Percentiles rank a stretch among this genome's conserved stretches.
Evolutionary conservation across 495 filamentous ascomycete species (phyloP).

Genomic region (Glonium stellatum): DNA sequence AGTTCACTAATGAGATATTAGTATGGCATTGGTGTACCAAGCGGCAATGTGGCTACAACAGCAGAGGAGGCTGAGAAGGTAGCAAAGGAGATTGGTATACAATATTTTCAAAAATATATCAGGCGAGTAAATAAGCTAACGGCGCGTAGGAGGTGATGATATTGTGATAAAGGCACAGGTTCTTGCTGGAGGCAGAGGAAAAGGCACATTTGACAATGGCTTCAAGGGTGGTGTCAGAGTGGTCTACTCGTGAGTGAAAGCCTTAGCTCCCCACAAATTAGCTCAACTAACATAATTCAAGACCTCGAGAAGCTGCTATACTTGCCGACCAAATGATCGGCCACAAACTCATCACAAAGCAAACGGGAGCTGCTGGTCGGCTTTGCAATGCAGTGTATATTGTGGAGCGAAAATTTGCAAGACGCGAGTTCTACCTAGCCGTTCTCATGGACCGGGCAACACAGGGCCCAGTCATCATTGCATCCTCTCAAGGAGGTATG

Average conservation of each 20-base stretch:
- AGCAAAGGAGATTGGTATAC: conserved; percentile 74
- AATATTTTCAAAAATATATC: conserved; percentile 47
- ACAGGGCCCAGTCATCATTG: conserved; percentile 90
- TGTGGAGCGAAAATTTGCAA: conserved; percentile 98
- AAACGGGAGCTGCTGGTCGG: conserved; percentile 86
- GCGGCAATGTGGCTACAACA: conserved; percentile 73
- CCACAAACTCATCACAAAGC: conserved; percentile 98
- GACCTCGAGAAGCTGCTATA: conserved; percentile 83
- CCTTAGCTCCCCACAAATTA: conserved; percentile 16
- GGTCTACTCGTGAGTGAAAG: conserved; percentile 74
- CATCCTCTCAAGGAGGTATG: conserved; percentile 97
- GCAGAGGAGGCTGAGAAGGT: conserved; percentile 85
- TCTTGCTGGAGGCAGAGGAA: conserved; percentile 92
- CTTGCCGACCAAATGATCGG: conserved; percentile 99
- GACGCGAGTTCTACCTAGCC: conserved; percentile 97
- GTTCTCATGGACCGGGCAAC: conserved; percentile 93
- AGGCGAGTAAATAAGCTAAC: neutral
- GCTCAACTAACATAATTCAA: conserved; percentile 26
- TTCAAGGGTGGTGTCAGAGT: conserved; percentile 97
- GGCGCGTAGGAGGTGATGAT: conserved; percentile 67
- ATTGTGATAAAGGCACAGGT: conserved; percentile 99
- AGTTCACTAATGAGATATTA: conserved; percentile 35
- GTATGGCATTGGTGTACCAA: conserved; percentile 92
- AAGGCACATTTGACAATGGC: conserved; percentile 95
- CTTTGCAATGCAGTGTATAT: conserved; percentile 96